Percentiles rank a stretch among this genome's conserved stretches.
Conservation (phyloP, 331 rosid species). For the Dryas integrifolia region DNA sequence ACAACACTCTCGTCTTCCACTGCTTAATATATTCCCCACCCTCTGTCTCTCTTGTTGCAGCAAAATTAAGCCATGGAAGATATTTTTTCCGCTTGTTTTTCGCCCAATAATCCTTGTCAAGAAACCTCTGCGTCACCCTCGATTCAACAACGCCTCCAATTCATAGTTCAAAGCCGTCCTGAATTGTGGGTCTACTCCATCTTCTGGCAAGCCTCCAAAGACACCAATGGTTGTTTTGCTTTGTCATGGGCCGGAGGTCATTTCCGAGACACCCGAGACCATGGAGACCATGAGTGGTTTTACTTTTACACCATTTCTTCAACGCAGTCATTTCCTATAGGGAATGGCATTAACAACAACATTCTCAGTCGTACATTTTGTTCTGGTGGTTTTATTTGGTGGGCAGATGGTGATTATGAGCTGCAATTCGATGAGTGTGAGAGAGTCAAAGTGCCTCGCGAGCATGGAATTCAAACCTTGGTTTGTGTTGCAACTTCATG, state of each 20-base stretch:
- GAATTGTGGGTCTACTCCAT: constrained; percentile 60
- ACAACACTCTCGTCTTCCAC: too few species aligned
- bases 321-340: constrained; percentile 13
- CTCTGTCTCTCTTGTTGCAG: neutral
- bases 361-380: constrained; percentile 38
- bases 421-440: constrained; percentile 40
- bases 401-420: constrained; percentile 30
- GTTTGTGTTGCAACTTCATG: constrained; percentile 34
- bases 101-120: constrained; percentile 16
- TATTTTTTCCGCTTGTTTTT: constrained; percentile 18
- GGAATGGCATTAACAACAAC: neutral
- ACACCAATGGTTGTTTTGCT: neutral
- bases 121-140: constrained; percentile 9
- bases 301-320: constrained; percentile 32
- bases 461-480: constrained; percentile 44
- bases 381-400: constrained; percentile 44
- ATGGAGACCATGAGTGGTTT: constrained; percentile 34
- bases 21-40: too few species aligned
- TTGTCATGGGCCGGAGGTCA: constrained; percentile 47
- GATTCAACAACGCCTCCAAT: constrained; percentile 45
- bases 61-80: constrained; percentile 10
- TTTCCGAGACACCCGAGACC: constrained; percentile 31
- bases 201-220: constrained; percentile 47
- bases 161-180: constrained; percentile 37
- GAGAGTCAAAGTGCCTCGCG: constrained; percentile 48